These are phyloP conservation scores for Trichosporon ovoides DNA, from an alignment of 1,284 basidiomycete species.

Conservation along the genomic window DNA sequence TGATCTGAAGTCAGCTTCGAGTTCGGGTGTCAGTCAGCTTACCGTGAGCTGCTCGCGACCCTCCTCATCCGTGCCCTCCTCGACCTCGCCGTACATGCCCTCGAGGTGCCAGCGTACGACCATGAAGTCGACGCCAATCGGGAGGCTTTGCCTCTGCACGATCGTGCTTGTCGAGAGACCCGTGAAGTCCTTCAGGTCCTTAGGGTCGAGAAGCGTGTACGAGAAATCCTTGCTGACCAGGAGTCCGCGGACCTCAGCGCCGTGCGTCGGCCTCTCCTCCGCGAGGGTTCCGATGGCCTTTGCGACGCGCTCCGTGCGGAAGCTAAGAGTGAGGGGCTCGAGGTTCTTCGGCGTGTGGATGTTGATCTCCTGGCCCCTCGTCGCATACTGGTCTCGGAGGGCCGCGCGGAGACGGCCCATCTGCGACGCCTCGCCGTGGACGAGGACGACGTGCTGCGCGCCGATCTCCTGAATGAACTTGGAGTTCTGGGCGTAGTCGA, in stretches of 20 bases:
- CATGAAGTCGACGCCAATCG: slow-evolving; percentile 82
- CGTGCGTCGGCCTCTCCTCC: slow-evolving; percentile 64
- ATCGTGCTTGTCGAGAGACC: slow-evolving; percentile 92
- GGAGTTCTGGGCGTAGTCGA: slow-evolving; percentile 94
- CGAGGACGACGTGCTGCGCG: slow-evolving; percentile 91
- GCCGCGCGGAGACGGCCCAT: slow-evolving; percentile 88
- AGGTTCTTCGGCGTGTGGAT: slow-evolving; percentile 93
- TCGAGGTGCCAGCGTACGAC: slow-evolving; percentile 93
- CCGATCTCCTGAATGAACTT: slow-evolving; percentile 94
- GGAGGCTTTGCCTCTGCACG: slow-evolving; percentile 77
- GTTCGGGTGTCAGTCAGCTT: slow-evolving; percentile 25
- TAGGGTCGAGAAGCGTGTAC: slow-evolving; percentile 90
- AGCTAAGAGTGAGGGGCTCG: slow-evolving; percentile 81
- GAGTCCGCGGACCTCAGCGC: slow-evolving; percentile 72
- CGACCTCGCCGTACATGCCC: slow-evolving; percentile 91
- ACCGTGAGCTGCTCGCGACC: slow-evolving; percentile 73
- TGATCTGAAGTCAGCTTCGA: slow-evolving; percentile 58
- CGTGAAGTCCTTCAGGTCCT: slow-evolving; percentile 89
- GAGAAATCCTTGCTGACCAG: slow-evolving; percentile 95
- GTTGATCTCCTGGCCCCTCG: slow-evolving; percentile 89
- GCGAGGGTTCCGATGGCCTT: slow-evolving; percentile 95
- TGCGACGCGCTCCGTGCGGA: slow-evolving; percentile 88
- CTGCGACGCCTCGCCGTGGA: slow-evolving; percentile 91
- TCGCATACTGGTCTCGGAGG: slow-evolving; percentile 82
- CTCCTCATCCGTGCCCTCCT: slow-evolving; percentile 75